Conservation (phyloP, 2,329 filamentous ascomycete genomes). For the Cladophialophora bantiana region DNA sequence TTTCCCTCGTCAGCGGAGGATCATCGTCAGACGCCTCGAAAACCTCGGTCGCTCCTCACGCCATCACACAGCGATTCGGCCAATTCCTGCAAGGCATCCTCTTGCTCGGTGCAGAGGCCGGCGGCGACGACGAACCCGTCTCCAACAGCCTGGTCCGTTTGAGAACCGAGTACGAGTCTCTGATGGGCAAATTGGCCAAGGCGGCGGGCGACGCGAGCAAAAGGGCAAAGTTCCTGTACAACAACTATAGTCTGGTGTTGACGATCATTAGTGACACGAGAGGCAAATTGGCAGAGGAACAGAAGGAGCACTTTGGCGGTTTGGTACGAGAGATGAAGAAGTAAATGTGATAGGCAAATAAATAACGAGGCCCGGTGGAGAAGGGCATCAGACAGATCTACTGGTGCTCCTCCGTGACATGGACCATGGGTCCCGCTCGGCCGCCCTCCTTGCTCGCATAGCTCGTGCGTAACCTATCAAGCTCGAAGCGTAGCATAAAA, state of each 20-base stretch:
- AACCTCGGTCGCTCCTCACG: conserved; percentile 82
- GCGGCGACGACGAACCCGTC: conserved; percentile 92
- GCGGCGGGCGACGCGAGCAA: conserved; percentile 78
- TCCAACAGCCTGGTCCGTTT: conserved; percentile 79
- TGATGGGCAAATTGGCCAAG: conserved; percentile 79
- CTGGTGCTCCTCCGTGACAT: background rate
- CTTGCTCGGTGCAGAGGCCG: conserved; percentile 82
- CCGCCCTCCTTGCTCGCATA: no score
- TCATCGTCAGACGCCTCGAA: conserved; percentile 59
- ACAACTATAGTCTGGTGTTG: conserved; percentile 93
- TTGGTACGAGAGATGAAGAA: conserved; percentile 48
- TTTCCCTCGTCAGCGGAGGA: conserved; percentile 60
- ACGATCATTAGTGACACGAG: conserved; percentile 78
- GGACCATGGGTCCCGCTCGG: no score
- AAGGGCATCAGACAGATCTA: background rate
- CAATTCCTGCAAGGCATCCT: conserved; percentile 89
- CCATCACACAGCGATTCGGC: conserved; percentile 92
- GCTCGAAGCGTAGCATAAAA: no score
- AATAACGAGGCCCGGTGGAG: background rate
- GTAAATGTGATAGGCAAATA: conserved; percentile 10
- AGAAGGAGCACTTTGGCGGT: conserved; percentile 75
- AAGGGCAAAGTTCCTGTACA: conserved; percentile 85
- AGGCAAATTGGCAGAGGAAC: conserved; percentile 66
- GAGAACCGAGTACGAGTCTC: conserved; percentile 80
- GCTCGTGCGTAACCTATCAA: no score